phyloP scores from a whole-genome alignment of 2,329 filamentous ascomycete genomes.

The Aspergillus sp. region DNA sequence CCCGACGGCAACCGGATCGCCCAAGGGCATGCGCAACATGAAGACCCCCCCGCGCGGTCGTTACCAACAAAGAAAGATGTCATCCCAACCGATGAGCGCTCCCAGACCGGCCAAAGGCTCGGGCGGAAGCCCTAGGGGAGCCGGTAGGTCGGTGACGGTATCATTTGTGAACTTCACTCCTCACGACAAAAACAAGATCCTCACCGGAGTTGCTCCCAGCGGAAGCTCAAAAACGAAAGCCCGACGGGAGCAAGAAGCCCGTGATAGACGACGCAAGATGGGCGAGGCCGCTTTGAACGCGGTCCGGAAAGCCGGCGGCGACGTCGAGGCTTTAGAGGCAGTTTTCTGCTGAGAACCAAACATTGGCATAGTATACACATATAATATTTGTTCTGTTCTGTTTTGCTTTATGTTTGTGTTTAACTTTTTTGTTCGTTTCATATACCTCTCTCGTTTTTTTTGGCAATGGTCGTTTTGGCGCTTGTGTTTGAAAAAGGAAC shows the following conservation, averaged over 20 bases:
- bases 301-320: constrained; percentile 46
- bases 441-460: constrained; percentile 22
- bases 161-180: constrained; percentile 91
- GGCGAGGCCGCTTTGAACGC: constrained; percentile 45
- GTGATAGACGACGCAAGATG: constrained; percentile 63
- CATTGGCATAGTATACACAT: background rate
- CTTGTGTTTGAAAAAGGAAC: constrained; percentile 5
- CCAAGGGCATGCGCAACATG: constrained; percentile 31
- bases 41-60: constrained; percentile 34
- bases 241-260: constrained; percentile 82
- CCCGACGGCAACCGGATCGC: constrained; percentile 32
- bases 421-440: constrained; percentile 3
- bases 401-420: constrained; percentile 13
- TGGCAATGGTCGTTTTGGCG: constrained; percentile 28
- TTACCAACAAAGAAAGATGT: constrained; percentile 41
- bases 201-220: constrained; percentile 87
- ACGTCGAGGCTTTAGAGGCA: constrained; percentile 45
- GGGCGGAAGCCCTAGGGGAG: constrained; percentile 32
- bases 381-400: constrained; percentile 4
- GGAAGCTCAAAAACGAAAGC: constrained; percentile 94
- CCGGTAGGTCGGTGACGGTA: constrained; percentile 47
- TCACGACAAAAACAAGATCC: constrained; percentile 71
- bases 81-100: constrained; percentile 33
- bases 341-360: constrained; percentile 35
- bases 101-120: constrained; percentile 33